These are phyloP conservation scores for Cenchrus fungigraminus DNA, from an alignment of 176 grass and related monocot genomes.

Conservation along the genomic window DNA sequence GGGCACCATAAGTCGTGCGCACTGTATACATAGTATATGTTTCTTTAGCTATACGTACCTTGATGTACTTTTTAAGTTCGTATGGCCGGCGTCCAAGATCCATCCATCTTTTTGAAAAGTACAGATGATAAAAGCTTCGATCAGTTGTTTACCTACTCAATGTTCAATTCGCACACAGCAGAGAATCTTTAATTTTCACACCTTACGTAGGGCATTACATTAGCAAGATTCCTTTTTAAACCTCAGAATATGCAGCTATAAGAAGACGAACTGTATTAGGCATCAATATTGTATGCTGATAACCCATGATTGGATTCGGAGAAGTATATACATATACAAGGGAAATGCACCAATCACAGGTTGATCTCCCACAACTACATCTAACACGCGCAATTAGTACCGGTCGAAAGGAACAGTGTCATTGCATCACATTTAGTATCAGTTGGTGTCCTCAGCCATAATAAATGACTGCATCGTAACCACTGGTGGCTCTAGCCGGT, in stretches of 20 bases:
- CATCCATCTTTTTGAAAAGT: constrained; percentile 8
- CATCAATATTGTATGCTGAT: constrained; percentile 1
- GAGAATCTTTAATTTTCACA: background rate
- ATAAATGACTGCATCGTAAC: too few relatives aligned
- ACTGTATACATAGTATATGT: background rate
- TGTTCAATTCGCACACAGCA: constrained; percentile 2
- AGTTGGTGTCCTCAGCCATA: too few relatives aligned
- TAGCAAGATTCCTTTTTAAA: constrained; percentile 30
- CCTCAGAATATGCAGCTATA: constrained; percentile 25
- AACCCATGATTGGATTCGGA: background rate
- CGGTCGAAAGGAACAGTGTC: too few relatives aligned
- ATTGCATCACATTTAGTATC: too few relatives aligned
- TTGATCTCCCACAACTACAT: background rate
- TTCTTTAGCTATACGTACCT: background rate
- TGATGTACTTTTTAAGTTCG: constrained; percentile 20
- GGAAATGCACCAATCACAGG: background rate
- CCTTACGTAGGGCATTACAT: constrained; percentile 13
- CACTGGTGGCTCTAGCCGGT: too few relatives aligned
- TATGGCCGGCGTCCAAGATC: constrained; percentile 1
- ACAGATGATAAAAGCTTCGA: constrained; percentile 7
- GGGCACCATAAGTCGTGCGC: constrained; percentile 19
- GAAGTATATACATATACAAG: background rate
- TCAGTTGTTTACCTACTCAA: background rate
- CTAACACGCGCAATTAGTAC: too few relatives aligned
- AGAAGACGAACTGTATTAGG: background rate